These are phyloP conservation scores for Corylus heterophylla DNA, from an alignment of 306 rosid genomes.

Conservation along the genomic window DNA sequence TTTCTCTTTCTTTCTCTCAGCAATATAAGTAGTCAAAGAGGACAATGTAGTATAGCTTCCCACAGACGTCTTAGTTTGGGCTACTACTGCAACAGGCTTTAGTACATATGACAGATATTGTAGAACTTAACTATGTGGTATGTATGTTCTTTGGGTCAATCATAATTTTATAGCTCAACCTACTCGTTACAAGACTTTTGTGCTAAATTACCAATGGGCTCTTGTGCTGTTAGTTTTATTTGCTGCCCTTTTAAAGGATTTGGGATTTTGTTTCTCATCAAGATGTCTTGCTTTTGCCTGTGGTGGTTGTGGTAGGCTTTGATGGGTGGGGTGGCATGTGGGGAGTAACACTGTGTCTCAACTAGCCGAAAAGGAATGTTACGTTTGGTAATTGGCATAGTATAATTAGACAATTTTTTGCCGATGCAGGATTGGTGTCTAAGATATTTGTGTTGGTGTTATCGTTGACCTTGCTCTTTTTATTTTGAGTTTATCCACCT, in stretches of 20 bases:
- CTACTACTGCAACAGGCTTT: too few species aligned
- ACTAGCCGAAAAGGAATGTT: neutral
- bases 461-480: neutral
- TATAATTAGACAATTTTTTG: neutral
- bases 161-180: neutral
- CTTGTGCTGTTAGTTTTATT: neutral
- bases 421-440: neutral
- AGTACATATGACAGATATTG: neutral
- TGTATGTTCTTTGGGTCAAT: neutral
- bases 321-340: neutral
- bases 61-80: too few species aligned
- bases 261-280: neutral
- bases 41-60: neutral
- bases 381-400: neutral
- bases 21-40: neutral
- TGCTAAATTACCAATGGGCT: neutral
- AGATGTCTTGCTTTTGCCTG: neutral
- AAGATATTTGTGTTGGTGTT: neutral
- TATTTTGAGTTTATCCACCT: neutral
- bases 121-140: neutral
- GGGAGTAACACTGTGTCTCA: neutral
- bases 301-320: neutral
- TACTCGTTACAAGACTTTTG: neutral
- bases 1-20: neutral
- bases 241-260: neutral